phyloP scores from a whole-genome alignment of 108 stramenopile species.

The Aurantiochytrium sp. region DNA sequence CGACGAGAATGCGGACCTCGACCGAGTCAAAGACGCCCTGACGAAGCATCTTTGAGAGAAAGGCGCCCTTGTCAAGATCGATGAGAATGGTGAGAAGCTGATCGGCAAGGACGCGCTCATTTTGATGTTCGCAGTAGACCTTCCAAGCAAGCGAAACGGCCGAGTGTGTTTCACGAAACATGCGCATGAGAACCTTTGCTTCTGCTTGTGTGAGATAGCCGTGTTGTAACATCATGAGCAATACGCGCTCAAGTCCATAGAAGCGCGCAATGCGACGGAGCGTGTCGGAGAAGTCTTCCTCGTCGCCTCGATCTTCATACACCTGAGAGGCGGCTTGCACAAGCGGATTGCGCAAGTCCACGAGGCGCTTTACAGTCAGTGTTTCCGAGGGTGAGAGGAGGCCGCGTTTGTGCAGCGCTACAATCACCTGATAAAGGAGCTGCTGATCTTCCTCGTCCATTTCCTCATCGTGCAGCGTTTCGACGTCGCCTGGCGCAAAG shows the following conservation, averaged over 20 bases:
- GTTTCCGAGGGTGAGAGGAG: neutral
- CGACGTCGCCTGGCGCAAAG: neutral
- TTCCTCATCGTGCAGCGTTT: neutral
- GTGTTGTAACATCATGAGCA: neutral
- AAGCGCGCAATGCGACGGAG: neutral
- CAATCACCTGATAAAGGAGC: conserved; percentile 5
- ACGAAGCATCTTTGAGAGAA: neutral
- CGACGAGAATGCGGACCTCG: neutral
- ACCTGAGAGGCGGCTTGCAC: conserved; percentile 6
- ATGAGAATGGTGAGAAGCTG: conserved; percentile 3
- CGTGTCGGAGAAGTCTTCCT: conserved; percentile 8
- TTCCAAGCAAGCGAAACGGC: neutral
- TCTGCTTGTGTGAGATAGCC: neutral
- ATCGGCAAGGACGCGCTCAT: neutral
- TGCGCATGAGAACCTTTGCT: neutral
- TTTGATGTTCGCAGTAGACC: neutral
- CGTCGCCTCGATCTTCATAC: neutral
- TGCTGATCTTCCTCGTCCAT: neutral
- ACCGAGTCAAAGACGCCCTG: neutral
- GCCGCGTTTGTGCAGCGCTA: neutral
- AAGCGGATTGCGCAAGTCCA: neutral
- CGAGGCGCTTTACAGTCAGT: neutral
- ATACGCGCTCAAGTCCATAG: neutral
- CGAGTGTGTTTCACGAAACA: neutral
- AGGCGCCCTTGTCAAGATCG: neutral